Conservation (phyloP, 2,329 filamentous ascomycete species). For the Pseudogymnoascus sp. region DNA sequence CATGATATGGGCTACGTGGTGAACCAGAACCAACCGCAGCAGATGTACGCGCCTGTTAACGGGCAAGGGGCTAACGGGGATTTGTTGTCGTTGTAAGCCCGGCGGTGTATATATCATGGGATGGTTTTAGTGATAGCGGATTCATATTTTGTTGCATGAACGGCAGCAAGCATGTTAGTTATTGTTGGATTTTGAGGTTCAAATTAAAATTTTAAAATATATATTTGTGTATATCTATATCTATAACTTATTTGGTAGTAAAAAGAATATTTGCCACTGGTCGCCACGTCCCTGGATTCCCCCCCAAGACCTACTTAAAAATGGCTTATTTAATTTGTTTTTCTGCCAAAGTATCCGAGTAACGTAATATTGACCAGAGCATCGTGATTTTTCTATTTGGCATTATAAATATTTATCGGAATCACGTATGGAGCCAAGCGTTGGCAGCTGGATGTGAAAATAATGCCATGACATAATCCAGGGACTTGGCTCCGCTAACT, state of each 20-base stretch:
- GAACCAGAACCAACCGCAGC: constrained; percentile 72
- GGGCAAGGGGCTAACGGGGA: constrained; percentile 61
- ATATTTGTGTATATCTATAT: not conserved
- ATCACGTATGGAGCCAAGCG: not conserved
- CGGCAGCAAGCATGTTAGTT: not conserved
- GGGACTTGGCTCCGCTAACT: constrained; percentile 4
- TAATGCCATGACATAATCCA: constrained; percentile 1
- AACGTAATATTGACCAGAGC: not conserved
- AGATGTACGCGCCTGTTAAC: constrained; percentile 62
- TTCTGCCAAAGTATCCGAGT: not conserved
- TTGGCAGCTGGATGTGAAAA: constrained; percentile 1
- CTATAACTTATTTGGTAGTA: not conserved
- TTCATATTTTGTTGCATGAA: not conserved
- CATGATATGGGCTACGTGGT: constrained; percentile 59
- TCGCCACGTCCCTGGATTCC: not conserved
- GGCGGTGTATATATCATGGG: not conserved
- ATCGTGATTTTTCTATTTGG: not conserved
- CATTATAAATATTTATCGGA: constrained; percentile 4
- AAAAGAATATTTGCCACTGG: not conserved
- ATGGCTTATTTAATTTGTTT: not conserved
- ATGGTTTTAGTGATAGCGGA: not conserved
- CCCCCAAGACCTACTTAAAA: not conserved
- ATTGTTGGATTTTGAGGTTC: not conserved
- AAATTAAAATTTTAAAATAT: not conserved
- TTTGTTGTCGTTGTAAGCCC: constrained; percentile 53